These are phyloP conservation scores for Aureobasidium sp. DNA, from an alignment of 2,329 filamentous ascomycete genomes.

Conservation along the genomic window DNA sequence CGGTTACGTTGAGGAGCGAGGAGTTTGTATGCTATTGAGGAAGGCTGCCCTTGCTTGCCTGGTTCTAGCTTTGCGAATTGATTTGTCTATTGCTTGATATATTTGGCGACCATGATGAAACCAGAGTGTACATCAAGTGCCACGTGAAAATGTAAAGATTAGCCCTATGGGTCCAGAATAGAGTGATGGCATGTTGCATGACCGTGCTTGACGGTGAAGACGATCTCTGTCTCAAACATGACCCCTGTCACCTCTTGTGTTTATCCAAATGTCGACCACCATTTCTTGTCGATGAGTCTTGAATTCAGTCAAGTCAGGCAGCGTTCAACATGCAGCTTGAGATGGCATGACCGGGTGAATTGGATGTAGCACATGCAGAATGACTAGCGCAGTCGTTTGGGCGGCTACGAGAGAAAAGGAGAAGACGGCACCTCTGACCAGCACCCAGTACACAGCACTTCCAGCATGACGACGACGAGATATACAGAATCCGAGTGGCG, in stretches of 20 bases:
- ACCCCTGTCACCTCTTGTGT: neutral
- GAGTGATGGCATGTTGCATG: neutral
- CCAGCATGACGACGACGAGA: slow-evolving; percentile 30
- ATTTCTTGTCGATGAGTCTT: neutral
- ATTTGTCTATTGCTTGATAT: slow-evolving; percentile 9
- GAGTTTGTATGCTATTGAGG: slow-evolving; percentile 32
- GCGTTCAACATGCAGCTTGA: neutral
- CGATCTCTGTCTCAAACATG: neutral
- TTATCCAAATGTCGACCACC: neutral
- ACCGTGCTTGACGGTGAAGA: neutral
- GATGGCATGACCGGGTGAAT: neutral
- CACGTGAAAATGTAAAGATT: neutral
- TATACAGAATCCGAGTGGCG: slow-evolving; percentile 41
- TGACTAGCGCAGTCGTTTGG: neutral
- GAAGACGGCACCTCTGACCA: neutral
- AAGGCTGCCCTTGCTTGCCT: slow-evolving; percentile 37
- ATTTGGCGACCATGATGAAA: neutral
- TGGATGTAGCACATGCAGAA: slow-evolving; percentile 1
- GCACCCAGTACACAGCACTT: neutral
- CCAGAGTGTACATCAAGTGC: neutral
- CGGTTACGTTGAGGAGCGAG: slow-evolving; percentile 16
- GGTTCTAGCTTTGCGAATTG: slow-evolving; percentile 14
- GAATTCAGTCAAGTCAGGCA: neutral
- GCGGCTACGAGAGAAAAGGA: slow-evolving; percentile 2
- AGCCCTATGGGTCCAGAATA: neutral